Evolutionary conservation across 768 basidiomycete genomes (phyloP), one percentile per base, ranked within the genome.

Genomic region (Botryobasidium botryosum): DNA sequence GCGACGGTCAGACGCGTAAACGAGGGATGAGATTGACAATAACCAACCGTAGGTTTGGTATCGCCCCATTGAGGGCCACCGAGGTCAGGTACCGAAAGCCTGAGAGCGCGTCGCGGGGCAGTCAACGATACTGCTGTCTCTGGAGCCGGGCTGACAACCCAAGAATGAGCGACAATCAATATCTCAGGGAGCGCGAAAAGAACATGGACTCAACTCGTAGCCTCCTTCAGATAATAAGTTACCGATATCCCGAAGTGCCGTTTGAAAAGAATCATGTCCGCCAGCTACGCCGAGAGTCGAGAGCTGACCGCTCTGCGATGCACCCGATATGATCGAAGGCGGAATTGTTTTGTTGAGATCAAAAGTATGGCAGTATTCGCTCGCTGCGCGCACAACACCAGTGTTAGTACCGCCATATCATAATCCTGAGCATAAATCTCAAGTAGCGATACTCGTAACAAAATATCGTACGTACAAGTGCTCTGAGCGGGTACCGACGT

Each of bases 261-360:
- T n/a, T n/a, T n/a, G n/a, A n/a, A n/a, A n/a, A n/a, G n/a, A n/a
- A n/a, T n/a, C n/a, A n/a, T n/a, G n/a, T n/a, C n/a, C n/a, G n/a
- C n/a, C n/a, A n/a, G n/a, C n/a, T 5, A 24, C 55, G 56, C 29
- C 40, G 29, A 55, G 50, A 35, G 57, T 57, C 15, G 58, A 45
- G 21, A 79, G 54, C 42, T 63, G 64, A 32, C 59, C 58, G n/a
- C 62, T 59, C 27, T 56, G 40, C 21, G 63, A 40, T 2, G 71
- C 70, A 20, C 61, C 59, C 25, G 74, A 63, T 20, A 79, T 56
- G 23, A 71, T 59, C 5, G 67, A 56, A 18, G 61, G 51, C 12
- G 81, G 75, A 44, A 86, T 66, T 25, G 67, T 70, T 50, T 62
- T 65, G 2, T 77, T 76, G 47, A 92, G 62, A 57, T 91, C 86